Percentiles rank a stretch among this genome's conserved stretches.
Evolutionary conservation across 2,329 filamentous ascomycete species (phyloP).

Genomic region (Stemphylium vesicarium): DNA sequence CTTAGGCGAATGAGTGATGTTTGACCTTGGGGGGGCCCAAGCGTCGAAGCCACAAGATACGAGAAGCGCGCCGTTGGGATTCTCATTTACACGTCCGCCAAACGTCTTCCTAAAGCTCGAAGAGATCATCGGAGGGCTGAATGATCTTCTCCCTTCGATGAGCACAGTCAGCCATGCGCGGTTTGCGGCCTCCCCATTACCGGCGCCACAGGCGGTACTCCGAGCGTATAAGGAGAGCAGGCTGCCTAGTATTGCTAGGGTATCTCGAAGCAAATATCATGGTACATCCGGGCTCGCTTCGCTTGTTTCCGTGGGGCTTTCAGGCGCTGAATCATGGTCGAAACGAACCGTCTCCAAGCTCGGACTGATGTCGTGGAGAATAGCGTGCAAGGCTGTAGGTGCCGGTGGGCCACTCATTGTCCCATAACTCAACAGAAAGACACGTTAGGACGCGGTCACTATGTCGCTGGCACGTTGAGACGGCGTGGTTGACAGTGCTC

Average conservation of each 20-base stretch:
- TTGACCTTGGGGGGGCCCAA: constrained; percentile 20
- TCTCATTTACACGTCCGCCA: constrained; percentile 5
- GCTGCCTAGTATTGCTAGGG: constrained; percentile 13
- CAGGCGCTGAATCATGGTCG: constrained; percentile 14
- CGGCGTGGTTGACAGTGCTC: constrained; percentile 8
- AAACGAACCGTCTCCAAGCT: constrained; percentile 18
- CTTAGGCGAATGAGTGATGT: constrained; percentile 23
- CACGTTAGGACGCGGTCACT: background rate
- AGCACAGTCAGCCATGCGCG: constrained; percentile 21
- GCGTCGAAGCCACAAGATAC: constrained; percentile 10
- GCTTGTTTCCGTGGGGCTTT: constrained; percentile 15
- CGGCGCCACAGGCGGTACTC: constrained; percentile 21
- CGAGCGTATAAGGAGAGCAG: constrained; percentile 19
- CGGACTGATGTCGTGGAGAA: constrained; percentile 7
- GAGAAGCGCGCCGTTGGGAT: constrained; percentile 18
- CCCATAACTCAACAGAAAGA: background rate
- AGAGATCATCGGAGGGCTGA: constrained; percentile 9
- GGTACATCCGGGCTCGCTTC: constrained; percentile 6
- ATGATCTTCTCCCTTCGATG: constrained; percentile 21
- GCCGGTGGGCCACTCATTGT: background rate
- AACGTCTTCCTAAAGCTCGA: background rate
- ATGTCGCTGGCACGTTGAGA: background rate
- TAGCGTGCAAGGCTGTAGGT: background rate
- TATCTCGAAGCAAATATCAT: constrained; percentile 13
- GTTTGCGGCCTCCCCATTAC: constrained; percentile 31